Conservation (phyloP, 768 basidiomycete species). For the Termitomyces sp. region DNA sequence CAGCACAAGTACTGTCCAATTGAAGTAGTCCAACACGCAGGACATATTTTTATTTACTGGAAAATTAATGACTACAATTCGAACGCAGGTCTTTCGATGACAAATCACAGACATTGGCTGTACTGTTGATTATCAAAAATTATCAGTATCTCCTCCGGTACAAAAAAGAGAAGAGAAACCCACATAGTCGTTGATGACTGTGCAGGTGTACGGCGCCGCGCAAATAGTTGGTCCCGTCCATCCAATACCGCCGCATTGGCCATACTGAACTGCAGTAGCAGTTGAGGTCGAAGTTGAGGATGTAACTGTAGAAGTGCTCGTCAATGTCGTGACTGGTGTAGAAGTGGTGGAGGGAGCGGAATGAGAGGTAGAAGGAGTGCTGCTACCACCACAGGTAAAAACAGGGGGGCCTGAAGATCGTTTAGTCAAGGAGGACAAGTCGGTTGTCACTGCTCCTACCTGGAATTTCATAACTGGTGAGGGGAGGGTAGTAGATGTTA, state of each 20-base stretch:
- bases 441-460: slow-evolving; percentile 16
- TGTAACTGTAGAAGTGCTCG: slow-evolving; percentile 11
- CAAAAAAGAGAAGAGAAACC: slow-evolving; percentile 3
- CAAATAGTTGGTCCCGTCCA: slow-evolving; percentile 32
- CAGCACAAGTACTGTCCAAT: neutral
- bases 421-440: neutral
- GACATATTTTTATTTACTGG: neutral
- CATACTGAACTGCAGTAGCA: slow-evolving; percentile 31
- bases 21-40: neutral
- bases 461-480: slow-evolving; percentile 35
- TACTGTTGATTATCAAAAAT: slow-evolving; percentile 12
- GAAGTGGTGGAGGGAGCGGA: neutral
- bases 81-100: neutral
- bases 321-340: neutral
- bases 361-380: slow-evolving; percentile 5
- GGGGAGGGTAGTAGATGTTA: slow-evolving; percentile 38
- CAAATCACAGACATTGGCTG: slow-evolving; percentile 18
- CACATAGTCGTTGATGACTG: slow-evolving; percentile 27
- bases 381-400: slow-evolving; percentile 27
- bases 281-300: slow-evolving; percentile 13
- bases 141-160: neutral
- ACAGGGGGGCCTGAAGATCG: slow-evolving; percentile 26
- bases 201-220: slow-evolving; percentile 28
- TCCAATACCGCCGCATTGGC: slow-evolving; percentile 35
- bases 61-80: too few species aligned